Evolutionary conservation across 2,329 filamentous ascomycete species (phyloP), one percentile per base, ranked within the genome.

Genomic region (Tolypocladium guangdongense): DNA sequence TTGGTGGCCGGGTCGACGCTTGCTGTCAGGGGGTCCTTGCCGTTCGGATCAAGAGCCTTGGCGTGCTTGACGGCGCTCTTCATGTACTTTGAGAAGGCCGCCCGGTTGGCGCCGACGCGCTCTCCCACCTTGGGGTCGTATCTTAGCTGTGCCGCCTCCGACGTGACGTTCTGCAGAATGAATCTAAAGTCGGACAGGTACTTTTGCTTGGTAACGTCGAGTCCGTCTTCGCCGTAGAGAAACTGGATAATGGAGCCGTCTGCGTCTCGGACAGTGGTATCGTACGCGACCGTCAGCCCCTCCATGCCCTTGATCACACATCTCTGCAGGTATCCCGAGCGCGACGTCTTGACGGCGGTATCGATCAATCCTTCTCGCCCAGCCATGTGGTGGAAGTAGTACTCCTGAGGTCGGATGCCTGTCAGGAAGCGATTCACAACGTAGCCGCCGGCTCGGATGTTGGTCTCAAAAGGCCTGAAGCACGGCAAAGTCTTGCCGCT

Each of bases 281-380:
- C 93, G 67, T 99, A 97, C 56, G 91, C 84, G 2, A 95, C 90
- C 62, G 84, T 87, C 45, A 97, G 77, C 4, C 93, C 93, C 70
- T 99, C 93, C 87, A 99, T 95, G 57, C 93, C 93, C 74, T 99
- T 99, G 74, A 99, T 95, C 57, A 99, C 79, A 78, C 93, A 99
- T 66, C 95, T 81, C 68, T 99, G 93, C 51, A 99, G 77, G 66
- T 99, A 99, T 56, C 93, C 95, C 32, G 93, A 97, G 65, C 93
- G 86, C 11, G 92, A 95, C 1, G 93, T 99, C 74, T 99, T 99
- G 69, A 99, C 93, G 58, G 93, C 93, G 22, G 93, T 99, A 79
- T 99, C 93, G 66, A 99, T 99, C 59, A 99, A 76, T 77, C 93
- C 93, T 78, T 99, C 95, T 73, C 93, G 84, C 62, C 95, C 95